Conservation (phyloP, 169 alveolate genomes). For the Ichthyophthirius multifiliis region DNA sequence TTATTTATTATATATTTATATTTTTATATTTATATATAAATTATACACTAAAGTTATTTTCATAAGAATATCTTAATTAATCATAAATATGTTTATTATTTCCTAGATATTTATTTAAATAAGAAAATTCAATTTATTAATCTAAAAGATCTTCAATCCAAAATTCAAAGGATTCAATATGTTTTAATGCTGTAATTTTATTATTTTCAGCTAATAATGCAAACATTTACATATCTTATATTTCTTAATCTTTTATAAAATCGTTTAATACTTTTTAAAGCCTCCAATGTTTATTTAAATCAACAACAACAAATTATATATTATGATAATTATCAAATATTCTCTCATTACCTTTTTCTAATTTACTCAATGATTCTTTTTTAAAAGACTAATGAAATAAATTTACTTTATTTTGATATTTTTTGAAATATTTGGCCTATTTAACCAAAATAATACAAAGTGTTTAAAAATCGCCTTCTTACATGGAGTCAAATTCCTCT, state of each 20-base stretch:
- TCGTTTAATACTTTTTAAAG: not conserved
- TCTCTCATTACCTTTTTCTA: not conserved
- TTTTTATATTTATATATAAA: not conserved
- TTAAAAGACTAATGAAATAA: not conserved
- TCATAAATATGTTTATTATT: not conserved
- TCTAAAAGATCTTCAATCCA: not conserved
- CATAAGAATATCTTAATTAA: not conserved
- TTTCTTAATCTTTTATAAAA: not conserved
- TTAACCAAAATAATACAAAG: not conserved
- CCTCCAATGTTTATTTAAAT: not conserved
- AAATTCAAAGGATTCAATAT: not conserved
- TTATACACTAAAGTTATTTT: not conserved
- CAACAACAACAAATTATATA: not conserved
- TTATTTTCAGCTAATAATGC: not conserved
- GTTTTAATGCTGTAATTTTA: not conserved
- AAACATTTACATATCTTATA: not conserved
- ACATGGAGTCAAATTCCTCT: not conserved
- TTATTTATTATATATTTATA: too few species aligned
- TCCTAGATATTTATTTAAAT: not conserved
- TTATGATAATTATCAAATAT: conserved; percentile 5
- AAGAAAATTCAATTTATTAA: not conserved
- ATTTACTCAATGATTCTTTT: not conserved
- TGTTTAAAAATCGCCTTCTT: not conserved
- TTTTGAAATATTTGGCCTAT: not conserved
- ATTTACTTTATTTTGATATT: not conserved